Conservation (phyloP, 129 eudicot species). For the Smallanthus sonchifolius region DNA sequence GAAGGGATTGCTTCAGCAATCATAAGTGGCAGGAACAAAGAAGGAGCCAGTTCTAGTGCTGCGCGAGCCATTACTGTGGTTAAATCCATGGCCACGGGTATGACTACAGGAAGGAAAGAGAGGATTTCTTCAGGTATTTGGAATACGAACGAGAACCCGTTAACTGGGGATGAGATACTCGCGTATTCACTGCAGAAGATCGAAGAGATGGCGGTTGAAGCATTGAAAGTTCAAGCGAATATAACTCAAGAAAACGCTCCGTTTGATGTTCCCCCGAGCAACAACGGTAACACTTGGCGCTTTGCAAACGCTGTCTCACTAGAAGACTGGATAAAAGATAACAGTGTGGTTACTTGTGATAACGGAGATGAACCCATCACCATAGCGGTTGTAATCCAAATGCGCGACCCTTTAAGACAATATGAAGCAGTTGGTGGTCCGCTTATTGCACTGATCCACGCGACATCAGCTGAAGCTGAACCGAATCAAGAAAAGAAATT, state of each 20-base stretch:
- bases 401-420: slow-evolving; percentile 79
- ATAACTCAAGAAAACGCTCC: slow-evolving; percentile 70
- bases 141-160: slow-evolving; percentile 64
- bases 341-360: slow-evolving; percentile 6
- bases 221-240: slow-evolving; percentile 75
- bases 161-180: slow-evolving; percentile 62
- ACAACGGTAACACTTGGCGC: slow-evolving; percentile 18
- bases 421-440: slow-evolving; percentile 96
- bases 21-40: slow-evolving; percentile 81
- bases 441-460: slow-evolving; percentile 54
- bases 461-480: slow-evolving; percentile 31
- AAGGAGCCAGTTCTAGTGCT: slow-evolving; percentile 88
- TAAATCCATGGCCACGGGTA: slow-evolving; percentile 69
- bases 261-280: slow-evolving; percentile 70
- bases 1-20: slow-evolving; percentile 96
- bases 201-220: slow-evolving; percentile 74
- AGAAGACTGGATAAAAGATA: slow-evolving; percentile 70
- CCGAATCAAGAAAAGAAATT: slow-evolving; percentile 57
- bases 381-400: slow-evolving; percentile 50
- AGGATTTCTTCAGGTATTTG: slow-evolving; percentile 82
- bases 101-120: slow-evolving; percentile 70
- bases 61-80: slow-evolving; percentile 61
- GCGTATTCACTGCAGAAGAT: slow-evolving; percentile 76
- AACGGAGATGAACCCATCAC: slow-evolving; percentile 33
- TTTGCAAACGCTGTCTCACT: slow-evolving; percentile 56